These are phyloP conservation scores for Wallacemonas sp. DNA, from an alignment of 208 protist genomes.

Conservation along the genomic window DNA sequence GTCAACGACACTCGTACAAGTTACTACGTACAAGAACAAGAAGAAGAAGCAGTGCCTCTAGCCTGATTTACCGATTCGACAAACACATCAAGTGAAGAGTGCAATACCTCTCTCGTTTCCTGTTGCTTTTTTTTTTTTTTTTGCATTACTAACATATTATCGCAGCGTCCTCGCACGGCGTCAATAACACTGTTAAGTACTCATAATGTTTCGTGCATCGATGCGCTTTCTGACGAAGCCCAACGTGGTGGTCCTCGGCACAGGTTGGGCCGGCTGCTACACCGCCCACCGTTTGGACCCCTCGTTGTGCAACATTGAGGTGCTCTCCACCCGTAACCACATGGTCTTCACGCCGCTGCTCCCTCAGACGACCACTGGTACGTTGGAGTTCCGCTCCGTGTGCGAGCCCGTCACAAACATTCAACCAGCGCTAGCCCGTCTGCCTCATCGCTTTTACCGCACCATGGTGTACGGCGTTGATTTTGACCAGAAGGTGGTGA, in stretches of 20 bases:
- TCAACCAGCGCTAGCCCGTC: slow-evolving; percentile 78
- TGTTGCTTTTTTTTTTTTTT: no score
- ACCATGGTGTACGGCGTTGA: slow-evolving; percentile 81
- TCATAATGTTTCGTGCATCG: slow-evolving; percentile 36
- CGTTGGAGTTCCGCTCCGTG: slow-evolving; percentile 89
- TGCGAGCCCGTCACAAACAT: slow-evolving; percentile 88
- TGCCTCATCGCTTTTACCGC: slow-evolving; percentile 75
- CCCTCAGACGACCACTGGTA: slow-evolving; percentile 89
- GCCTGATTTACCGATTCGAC: no score
- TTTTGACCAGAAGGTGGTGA: slow-evolving; percentile 67
- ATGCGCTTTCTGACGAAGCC: slow-evolving; percentile 53
- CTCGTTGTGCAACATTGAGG: slow-evolving; percentile 79
- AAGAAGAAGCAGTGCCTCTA: no score
- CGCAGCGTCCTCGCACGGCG: no score
- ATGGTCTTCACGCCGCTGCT: slow-evolving; percentile 96
- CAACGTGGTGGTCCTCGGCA: slow-evolving; percentile 89
- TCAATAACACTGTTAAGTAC: no score
- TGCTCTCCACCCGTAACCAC: slow-evolving; percentile 91
- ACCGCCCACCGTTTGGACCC: slow-evolving; percentile 74
- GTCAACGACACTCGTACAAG: no score
- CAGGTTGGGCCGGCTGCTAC: slow-evolving; percentile 90
- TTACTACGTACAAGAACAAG: no score
- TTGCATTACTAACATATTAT: no score
- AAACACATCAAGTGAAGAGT: no score
- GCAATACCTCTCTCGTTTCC: no score